Evolutionary conservation across 2,329 filamentous ascomycete genomes (phyloP).

Genomic region (Acrodontium crateriforme): DNA sequence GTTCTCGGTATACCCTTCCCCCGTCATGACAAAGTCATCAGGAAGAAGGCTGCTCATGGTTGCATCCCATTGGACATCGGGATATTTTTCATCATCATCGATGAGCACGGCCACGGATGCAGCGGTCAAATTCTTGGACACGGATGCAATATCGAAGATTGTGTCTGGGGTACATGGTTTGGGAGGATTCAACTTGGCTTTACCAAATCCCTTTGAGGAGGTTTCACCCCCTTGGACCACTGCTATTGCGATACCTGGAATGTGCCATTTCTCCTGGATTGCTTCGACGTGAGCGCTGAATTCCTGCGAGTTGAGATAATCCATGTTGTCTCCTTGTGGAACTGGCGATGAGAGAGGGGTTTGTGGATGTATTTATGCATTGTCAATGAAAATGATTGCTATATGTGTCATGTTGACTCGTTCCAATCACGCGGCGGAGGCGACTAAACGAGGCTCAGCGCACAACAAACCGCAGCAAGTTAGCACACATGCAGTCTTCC

Average conservation of each 20-base stretch:
- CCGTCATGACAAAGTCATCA: conserved; percentile 39
- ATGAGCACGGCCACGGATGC: conserved; percentile 39
- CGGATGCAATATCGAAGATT: conserved; percentile 42
- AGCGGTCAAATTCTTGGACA: conserved; percentile 42
- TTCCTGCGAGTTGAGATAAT: conserved; percentile 2
- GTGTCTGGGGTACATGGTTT: conserved; percentile 33
- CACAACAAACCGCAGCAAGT: too few relatives aligned
- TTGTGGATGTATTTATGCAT: too few relatives aligned
- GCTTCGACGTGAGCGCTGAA: conserved; percentile 12
- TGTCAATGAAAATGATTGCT: too few relatives aligned
- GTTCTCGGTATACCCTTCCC: conserved; percentile 33
- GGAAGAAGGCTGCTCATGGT: conserved; percentile 34
- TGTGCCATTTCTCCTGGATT: conserved; percentile 29
- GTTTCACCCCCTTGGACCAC: conserved; percentile 34
- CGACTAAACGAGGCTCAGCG: too few relatives aligned
- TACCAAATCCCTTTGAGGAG: conserved; percentile 27
- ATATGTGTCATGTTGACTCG: too few relatives aligned
- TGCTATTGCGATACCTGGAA: conserved; percentile 37
- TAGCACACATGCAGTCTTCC: too few relatives aligned
- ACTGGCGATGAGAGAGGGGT: too few relatives aligned
- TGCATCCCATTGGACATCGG: conserved; percentile 33
- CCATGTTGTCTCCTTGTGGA: too few relatives aligned
- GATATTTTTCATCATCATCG: conserved; percentile 27
- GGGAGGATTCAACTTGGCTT: conserved; percentile 22
- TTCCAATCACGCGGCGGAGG: too few relatives aligned